A percentile compares a stretch with the other conserved stretches of the same genome.
Conservation (phyloP, 2,329 filamentous ascomycete species). For the Arthrobotrys sphaeroides region DNA sequence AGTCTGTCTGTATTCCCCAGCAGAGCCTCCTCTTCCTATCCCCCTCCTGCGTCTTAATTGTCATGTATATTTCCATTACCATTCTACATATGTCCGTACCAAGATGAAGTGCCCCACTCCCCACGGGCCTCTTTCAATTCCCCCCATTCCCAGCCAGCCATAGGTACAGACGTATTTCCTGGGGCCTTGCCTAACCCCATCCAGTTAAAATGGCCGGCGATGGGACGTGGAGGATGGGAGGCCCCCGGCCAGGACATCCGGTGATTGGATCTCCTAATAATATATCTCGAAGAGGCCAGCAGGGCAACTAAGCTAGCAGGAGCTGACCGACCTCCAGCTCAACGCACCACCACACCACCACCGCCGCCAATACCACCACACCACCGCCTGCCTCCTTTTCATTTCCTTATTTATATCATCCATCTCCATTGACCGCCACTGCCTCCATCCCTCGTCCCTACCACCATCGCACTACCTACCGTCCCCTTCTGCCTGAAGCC, state of each 20-base stretch:
- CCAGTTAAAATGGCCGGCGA: slow-evolving; percentile 20
- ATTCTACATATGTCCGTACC: not conserved
- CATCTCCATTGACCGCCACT: slow-evolving; percentile 8
- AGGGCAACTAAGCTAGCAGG: slow-evolving; percentile 33
- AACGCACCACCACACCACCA: slow-evolving; percentile 29
- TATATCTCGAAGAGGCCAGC: slow-evolving; percentile 45
- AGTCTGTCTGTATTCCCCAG: not conserved
- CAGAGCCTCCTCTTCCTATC: not conserved
- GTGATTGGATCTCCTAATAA: slow-evolving; percentile 36
- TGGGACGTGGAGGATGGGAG: slow-evolving; percentile 18
- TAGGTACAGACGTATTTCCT: too few species aligned
- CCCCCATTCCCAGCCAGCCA: not conserved
- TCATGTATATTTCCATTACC: not conserved
- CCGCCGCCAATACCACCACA: slow-evolving; percentile 14
- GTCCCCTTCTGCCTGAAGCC: not conserved
- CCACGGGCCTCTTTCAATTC: not conserved
- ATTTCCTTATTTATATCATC: slow-evolving; percentile 29
- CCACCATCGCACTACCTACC: not conserved
- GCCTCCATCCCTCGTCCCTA: slow-evolving; percentile 2
- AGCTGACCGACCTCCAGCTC: slow-evolving; percentile 27
- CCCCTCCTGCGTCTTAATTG: not conserved
- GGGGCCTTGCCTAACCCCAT: slow-evolving; percentile 19
- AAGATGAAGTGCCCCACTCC: not conserved
- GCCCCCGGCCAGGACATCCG: slow-evolving; percentile 7
- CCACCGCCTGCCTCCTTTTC: slow-evolving; percentile 22